Conservation (phyloP, 495 filamentous ascomycete genomes). For the Polyplosphaeria fusca region DNA sequence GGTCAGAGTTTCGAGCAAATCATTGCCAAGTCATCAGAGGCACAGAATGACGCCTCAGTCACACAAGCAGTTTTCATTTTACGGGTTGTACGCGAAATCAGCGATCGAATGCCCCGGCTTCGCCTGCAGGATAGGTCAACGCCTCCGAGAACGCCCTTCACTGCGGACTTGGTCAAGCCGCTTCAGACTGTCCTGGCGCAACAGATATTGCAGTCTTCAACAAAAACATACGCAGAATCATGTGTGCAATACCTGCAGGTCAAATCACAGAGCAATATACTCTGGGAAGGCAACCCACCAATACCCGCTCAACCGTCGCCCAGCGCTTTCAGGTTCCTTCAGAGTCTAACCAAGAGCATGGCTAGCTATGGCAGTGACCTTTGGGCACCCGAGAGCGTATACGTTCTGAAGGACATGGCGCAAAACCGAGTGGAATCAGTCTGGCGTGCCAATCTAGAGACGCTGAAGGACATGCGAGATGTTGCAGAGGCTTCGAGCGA, state of each 20-base stretch:
- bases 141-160: constrained; percentile 7
- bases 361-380: constrained; percentile 67
- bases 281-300: constrained; percentile 76
- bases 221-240: constrained; percentile 7
- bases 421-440: constrained; percentile 25
- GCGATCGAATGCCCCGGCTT: constrained; percentile 57
- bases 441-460: constrained; percentile 4
- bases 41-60: constrained; percentile 38
- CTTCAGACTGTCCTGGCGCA: constrained; percentile 30
- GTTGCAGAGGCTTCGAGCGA: not conserved
- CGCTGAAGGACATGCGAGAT: not conserved
- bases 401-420: constrained; percentile 57
- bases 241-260: not conserved
- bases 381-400: constrained; percentile 73
- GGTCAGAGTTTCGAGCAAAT: constrained; percentile 51
- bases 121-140: constrained; percentile 19
- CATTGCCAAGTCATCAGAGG: constrained; percentile 44
- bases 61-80: constrained; percentile 67
- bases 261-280: constrained; percentile 33
- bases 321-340: constrained; percentile 69
- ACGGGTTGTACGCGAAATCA: constrained; percentile 71
- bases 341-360: constrained; percentile 65
- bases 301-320: constrained; percentile 82
- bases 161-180: constrained; percentile 10
- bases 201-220: constrained; percentile 1